Evolutionary conservation across 441 rosid genomes (phyloP), one percentile per base, ranked within the genome.

Genomic region (Syzygium syzygioides): DNA sequence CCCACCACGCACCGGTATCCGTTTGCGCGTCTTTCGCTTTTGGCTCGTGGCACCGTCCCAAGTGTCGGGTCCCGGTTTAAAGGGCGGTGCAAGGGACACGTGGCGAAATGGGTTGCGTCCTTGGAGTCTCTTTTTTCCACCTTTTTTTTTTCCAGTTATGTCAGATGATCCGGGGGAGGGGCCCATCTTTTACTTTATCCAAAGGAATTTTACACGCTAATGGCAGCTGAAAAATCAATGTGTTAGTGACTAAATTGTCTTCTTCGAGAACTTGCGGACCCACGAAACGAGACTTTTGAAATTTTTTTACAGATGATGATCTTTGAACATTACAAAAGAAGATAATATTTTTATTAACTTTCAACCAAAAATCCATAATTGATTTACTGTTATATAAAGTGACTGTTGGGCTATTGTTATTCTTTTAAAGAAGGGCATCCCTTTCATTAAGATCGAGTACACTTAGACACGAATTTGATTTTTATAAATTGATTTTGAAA

Each of bases 391-490:
- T 4, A 1, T n/a, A 7, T n/a, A 9, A 32, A 18, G 4, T 34
- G 20, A 68, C 13, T 9, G 1, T 34, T 10, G 8, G 12, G 26
- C 3, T 4, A 68, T 68, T 37, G 37, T 37, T 48, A 4, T 68
- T 68, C 41, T 62, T 12, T 8, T 26, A 32, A 66, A 66, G 6
- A 34, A 3, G 4, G 26, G 25, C 13, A 68, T 3, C 19, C 30
- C 10, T 0, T 7, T 4, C 0, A 14, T 62, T 62, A 62, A 62
- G 1, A n/a, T 62, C 15, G 20, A 62, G 37, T 8, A n/a, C 7
- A 14, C 34, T 10, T 14, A 14, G 19, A 14, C 0, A 1, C 10
- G 9, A 1, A 45, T 45, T 45, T 45, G 48, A 45, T 45, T 0
- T 1, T 45, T 14, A n/a, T 3, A 62, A 14, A 6, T 6, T 14